Evolutionary conservation across 345 rosid genomes (phyloP).

Genomic region (Populus nigra): DNA sequence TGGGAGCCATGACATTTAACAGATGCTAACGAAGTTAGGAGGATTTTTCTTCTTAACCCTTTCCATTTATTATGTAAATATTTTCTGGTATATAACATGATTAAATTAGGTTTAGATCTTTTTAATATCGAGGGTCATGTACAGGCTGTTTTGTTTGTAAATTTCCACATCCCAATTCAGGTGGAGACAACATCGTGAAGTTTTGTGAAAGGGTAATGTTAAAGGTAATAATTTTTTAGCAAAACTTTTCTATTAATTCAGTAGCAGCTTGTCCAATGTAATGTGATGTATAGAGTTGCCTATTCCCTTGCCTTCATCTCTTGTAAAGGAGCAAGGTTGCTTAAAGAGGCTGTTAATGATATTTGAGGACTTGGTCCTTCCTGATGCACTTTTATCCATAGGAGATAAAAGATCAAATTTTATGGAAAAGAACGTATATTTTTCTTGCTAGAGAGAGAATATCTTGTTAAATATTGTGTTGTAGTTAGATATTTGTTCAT

Average conservation of each 20-base stretch:
- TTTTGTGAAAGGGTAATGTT: neutral
- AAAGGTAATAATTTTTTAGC: neutral
- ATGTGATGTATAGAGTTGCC: neutral
- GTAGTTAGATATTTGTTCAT: neutral
- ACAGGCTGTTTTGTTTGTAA: slow-evolving; percentile 6
- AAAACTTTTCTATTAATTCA: neutral
- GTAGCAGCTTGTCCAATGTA: neutral
- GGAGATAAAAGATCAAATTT: neutral
- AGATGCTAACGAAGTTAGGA: neutral
- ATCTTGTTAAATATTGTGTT: neutral
- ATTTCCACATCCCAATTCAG: neutral
- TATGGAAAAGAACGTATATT: neutral
- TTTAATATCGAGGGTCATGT: neutral
- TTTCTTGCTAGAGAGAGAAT: neutral
- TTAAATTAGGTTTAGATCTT: neutral
- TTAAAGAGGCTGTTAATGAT: too few species aligned
- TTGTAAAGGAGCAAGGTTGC: too few species aligned
- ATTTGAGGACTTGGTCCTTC: too few species aligned
- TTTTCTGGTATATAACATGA: neutral
- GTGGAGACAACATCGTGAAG: neutral
- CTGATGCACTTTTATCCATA: too few species aligned
- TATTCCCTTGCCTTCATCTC: neutral
- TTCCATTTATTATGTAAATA: neutral
- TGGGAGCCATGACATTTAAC: neutral
- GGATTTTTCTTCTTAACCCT: neutral